A percentile compares a stretch with the other conserved stretches of the same genome.
Evolutionary conservation across 2,329 filamentous ascomycete species (phyloP).

Genomic region (Sarocladiaceae sp.): DNA sequence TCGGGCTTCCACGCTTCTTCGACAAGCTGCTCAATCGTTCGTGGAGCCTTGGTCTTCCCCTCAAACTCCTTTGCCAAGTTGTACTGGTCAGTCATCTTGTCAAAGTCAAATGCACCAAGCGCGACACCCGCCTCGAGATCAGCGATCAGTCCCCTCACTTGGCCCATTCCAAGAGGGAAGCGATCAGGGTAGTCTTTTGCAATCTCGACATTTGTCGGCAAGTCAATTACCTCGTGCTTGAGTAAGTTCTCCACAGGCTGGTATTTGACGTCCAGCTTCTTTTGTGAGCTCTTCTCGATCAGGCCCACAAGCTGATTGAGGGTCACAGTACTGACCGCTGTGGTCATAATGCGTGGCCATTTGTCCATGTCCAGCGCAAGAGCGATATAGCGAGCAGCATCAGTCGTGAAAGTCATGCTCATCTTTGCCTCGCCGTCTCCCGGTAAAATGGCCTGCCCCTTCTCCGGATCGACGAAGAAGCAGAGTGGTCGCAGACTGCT

Average conservation of each 20-base stretch:
- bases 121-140: constrained; percentile 27
- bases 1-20: constrained; percentile 7
- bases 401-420: constrained; percentile 26
- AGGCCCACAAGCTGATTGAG: constrained; percentile 24
- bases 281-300: constrained; percentile 26
- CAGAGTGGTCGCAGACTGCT: constrained; percentile 22
- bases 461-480: constrained; percentile 24
- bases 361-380: constrained; percentile 23
- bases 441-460: constrained; percentile 22
- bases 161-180: constrained; percentile 20
- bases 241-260: constrained; percentile 21
- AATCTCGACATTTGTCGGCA: constrained; percentile 23
- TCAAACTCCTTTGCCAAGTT: constrained; percentile 8
- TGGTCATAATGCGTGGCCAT: constrained; percentile 25
- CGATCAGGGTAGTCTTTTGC: constrained; percentile 19
- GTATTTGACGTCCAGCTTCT: constrained; percentile 20
- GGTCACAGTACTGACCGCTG: constrained; percentile 21
- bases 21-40: constrained; percentile 5
- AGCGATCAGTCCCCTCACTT: constrained; percentile 21
- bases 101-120: constrained; percentile 25
- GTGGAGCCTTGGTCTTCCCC: neutral
- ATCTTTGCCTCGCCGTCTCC: constrained; percentile 25
- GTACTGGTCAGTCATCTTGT: constrained; percentile 1
- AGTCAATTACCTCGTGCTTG: constrained; percentile 17
- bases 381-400: constrained; percentile 25